These are phyloP conservation scores for Stachybotrys chartarum DNA, from an alignment of 2,329 filamentous ascomycete species.

Conservation along the genomic window DNA sequence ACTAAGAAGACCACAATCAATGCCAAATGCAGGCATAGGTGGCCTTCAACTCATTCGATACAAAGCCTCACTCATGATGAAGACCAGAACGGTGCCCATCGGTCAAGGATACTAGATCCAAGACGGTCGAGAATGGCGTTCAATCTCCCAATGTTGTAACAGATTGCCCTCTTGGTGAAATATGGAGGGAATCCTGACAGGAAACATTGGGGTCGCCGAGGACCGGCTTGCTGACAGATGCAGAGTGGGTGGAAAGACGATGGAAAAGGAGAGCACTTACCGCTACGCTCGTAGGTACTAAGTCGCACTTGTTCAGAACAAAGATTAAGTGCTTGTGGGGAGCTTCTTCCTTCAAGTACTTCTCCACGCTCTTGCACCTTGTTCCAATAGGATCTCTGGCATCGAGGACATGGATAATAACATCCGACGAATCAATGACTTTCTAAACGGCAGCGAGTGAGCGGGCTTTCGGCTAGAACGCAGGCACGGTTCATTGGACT, in stretches of 20 bases:
- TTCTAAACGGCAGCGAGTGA: neutral
- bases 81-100: conserved; percentile 85
- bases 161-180: conserved; percentile 73
- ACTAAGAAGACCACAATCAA: conserved; percentile 93
- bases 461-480: too few relatives aligned
- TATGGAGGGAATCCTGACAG: conserved; percentile 81
- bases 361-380: conserved; percentile 69
- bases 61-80: conserved; percentile 70
- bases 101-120: conserved; percentile 40
- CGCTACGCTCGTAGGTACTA: conserved; percentile 86
- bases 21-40: conserved; percentile 49
- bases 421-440: conserved; percentile 90
- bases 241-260: conserved; percentile 7
- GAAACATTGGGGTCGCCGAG: conserved; percentile 51
- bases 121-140: conserved; percentile 43
- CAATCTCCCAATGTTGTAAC: conserved; percentile 99
- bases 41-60: conserved; percentile 96
- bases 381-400: conserved; percentile 86
- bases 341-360: conserved; percentile 87
- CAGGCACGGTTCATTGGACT: too few relatives aligned
- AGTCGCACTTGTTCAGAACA: conserved; percentile 50
- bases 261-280: conserved; percentile 57
- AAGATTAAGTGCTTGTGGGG: conserved; percentile 82
- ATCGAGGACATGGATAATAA: conserved; percentile 91
- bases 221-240: conserved; percentile 17